phyloP scores from a whole-genome alignment of 495 filamentous ascomycete genomes.

The Trichoderma asperelloides region DNA sequence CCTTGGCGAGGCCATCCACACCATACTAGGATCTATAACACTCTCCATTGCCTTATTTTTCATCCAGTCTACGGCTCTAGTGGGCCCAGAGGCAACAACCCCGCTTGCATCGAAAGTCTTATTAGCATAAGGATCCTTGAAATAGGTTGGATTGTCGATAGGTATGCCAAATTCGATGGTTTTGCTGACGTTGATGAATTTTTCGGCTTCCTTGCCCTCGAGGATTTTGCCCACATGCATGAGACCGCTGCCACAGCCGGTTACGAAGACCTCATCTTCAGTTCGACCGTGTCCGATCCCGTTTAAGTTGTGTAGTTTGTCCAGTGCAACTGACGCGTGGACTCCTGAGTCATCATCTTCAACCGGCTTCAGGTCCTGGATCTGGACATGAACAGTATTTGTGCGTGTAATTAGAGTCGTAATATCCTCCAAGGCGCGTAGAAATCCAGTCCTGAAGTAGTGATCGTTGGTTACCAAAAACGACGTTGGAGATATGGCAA shows the following conservation, averaged over 20 bases:
- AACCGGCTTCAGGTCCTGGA: constrained; percentile 14
- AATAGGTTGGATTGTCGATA: constrained; percentile 53
- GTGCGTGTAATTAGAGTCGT: constrained; percentile 28
- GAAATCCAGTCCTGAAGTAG: constrained; percentile 36
- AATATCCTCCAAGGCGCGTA: constrained; percentile 34
- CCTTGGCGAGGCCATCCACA: constrained; percentile 32
- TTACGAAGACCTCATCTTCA: constrained; percentile 39
- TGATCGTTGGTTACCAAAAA: constrained; percentile 58
- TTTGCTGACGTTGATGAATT: constrained; percentile 35
- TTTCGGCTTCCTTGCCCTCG: constrained; percentile 27
- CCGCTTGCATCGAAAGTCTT: constrained; percentile 46
- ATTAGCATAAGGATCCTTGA: constrained; percentile 40
- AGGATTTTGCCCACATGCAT: constrained; percentile 22
- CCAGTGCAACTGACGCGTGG: constrained; percentile 33
- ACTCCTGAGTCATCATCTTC: constrained; percentile 27
- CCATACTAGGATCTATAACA: constrained; percentile 35
- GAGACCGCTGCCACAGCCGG: constrained; percentile 26
- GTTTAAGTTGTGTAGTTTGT: constrained; percentile 43
- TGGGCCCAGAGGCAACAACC: constrained; percentile 43
- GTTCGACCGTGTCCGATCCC: constrained; percentile 46
- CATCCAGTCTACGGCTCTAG: constrained; percentile 28
- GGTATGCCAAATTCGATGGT: constrained; percentile 32
- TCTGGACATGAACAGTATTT: constrained; percentile 21
- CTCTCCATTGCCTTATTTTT: constrained; percentile 26
- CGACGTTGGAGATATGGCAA: constrained; percentile 36